Evolutionary conservation across 768 basidiomycete species (phyloP).

Genomic region (Podaxis sp.): DNA sequence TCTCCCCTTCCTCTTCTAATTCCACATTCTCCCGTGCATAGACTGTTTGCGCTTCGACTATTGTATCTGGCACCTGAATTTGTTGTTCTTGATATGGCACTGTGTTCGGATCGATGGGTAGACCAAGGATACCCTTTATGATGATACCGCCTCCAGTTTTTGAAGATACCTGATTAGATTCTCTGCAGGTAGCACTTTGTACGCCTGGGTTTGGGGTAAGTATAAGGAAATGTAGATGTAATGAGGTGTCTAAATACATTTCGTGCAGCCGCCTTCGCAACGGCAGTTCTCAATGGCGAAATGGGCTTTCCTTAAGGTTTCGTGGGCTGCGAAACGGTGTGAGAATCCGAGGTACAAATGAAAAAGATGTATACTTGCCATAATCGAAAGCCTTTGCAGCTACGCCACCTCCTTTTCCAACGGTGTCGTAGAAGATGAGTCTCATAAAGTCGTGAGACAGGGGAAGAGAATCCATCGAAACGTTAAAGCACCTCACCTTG

Average conservation of each 20-base stretch:
- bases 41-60: conserved; percentile 53
- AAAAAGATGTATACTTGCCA: conserved; percentile 38
- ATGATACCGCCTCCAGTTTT: conserved; percentile 76
- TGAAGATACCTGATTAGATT: conserved; percentile 70
- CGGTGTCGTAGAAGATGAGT: conserved; percentile 77
- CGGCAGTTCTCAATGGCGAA: conserved; percentile 57
- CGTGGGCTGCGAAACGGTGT: conserved; percentile 40
- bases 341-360: conserved; percentile 2
- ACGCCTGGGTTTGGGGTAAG: conserved; percentile 48
- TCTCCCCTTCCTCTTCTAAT: conserved; percentile 35
- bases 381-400: conserved; percentile 83
- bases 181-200: conserved; percentile 62
- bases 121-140: conserved; percentile 57
- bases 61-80: conserved; percentile 40
- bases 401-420: conserved; percentile 69
- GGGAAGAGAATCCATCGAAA: neutral
- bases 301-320: conserved; percentile 60
- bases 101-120: conserved; percentile 36
- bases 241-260: conserved; percentile 46
- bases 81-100: conserved; percentile 34
- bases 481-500: conserved; percentile 40
- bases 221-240: neutral
- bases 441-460: conserved; percentile 33
- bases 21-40: conserved; percentile 42
- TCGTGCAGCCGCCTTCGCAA: conserved; percentile 69